A percentile compares a stretch with the other conserved stretches of the same genome.
phyloP scores from a whole-genome alignment of 345 rosid genomes.

The Noccaea caerulescens region DNA sequence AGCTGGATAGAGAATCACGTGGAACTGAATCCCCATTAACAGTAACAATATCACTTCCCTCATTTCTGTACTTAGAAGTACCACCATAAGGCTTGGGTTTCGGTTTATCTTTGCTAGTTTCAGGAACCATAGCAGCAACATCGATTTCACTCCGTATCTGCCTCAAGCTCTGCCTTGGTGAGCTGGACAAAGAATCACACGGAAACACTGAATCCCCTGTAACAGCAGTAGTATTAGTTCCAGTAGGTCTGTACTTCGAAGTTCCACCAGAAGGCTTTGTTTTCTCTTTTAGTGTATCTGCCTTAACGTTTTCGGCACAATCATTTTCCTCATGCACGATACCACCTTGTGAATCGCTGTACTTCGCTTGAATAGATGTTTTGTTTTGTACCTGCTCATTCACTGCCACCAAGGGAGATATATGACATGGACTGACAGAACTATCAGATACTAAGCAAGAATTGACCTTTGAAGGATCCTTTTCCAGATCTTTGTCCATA shows the following conservation, averaged over 20 bases:
- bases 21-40: slow-evolving; percentile 24
- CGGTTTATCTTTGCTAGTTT: slow-evolving; percentile 13
- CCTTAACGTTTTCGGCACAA: slow-evolving; percentile 18
- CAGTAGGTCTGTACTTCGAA: slow-evolving; percentile 23
- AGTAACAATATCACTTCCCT: slow-evolving; percentile 20
- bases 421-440: slow-evolving; percentile 39
- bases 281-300: slow-evolving; percentile 26
- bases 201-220: slow-evolving; percentile 29
- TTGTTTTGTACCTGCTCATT: slow-evolving; percentile 44
- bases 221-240: slow-evolving; percentile 19
- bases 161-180: slow-evolving; percentile 21
- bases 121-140: slow-evolving; percentile 21
- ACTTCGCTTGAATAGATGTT: slow-evolving; percentile 34
- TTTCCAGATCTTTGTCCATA: slow-evolving; percentile 37
- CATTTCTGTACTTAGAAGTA: slow-evolving; percentile 22
- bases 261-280: slow-evolving; percentile 17
- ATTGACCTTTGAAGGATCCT: slow-evolving; percentile 33
- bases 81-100: slow-evolving; percentile 30
- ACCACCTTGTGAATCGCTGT: slow-evolving; percentile 35
- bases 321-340: slow-evolving; percentile 44
- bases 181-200: slow-evolving; percentile 27
- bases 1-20: slow-evolving; percentile 25
- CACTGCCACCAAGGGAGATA: slow-evolving; percentile 33
- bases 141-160: slow-evolving; percentile 35
- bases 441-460: slow-evolving; percentile 34